phyloP scores from a whole-genome alignment of 176 grass and related monocot species.

The Triticum monococcum region DNA sequence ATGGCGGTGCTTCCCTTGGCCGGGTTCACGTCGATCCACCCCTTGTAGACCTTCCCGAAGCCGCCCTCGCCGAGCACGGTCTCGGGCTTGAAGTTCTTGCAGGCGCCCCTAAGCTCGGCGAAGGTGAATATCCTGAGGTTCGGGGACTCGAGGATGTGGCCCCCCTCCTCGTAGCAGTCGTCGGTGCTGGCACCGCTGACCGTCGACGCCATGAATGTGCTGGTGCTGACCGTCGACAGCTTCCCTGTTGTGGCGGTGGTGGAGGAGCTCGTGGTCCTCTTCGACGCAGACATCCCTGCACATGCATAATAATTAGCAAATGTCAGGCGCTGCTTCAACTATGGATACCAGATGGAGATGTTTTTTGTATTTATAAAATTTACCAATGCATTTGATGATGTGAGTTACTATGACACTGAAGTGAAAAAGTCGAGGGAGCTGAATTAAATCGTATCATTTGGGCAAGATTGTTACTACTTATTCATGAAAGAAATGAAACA shows the following conservation, averaged over 20 bases:
- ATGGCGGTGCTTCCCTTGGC: constrained; percentile 35
- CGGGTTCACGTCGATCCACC: constrained; percentile 78
- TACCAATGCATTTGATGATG: background rate
- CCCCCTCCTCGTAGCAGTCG: constrained; percentile 42
- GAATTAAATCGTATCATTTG: background rate
- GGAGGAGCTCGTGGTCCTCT: constrained; percentile 57
- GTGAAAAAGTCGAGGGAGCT: background rate
- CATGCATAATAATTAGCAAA: background rate
- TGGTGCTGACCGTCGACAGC: constrained; percentile 49
- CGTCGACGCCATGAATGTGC: constrained; percentile 54
- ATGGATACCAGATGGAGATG: too few relatives aligned
- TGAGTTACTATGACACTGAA: background rate
- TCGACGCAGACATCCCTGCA: constrained; percentile 61
- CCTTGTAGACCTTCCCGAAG: constrained; percentile 93
- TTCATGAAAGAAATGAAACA: too few relatives aligned
- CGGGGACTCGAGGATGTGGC: constrained; percentile 62
- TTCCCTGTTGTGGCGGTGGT: constrained; percentile 49
- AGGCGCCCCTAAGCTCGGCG: constrained; percentile 55
- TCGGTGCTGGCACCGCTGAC: constrained; percentile 43
- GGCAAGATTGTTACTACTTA: too few relatives aligned
- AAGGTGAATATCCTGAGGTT: constrained; percentile 74
- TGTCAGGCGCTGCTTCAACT: background rate
- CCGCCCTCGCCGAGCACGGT: constrained; percentile 77
- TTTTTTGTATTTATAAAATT: too few relatives aligned
- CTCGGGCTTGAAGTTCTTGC: constrained; percentile 67